These are phyloP conservation scores for Leptomonas pyrrhocoris DNA, from an alignment of 208 protist genomes.

Conservation along the genomic window DNA sequence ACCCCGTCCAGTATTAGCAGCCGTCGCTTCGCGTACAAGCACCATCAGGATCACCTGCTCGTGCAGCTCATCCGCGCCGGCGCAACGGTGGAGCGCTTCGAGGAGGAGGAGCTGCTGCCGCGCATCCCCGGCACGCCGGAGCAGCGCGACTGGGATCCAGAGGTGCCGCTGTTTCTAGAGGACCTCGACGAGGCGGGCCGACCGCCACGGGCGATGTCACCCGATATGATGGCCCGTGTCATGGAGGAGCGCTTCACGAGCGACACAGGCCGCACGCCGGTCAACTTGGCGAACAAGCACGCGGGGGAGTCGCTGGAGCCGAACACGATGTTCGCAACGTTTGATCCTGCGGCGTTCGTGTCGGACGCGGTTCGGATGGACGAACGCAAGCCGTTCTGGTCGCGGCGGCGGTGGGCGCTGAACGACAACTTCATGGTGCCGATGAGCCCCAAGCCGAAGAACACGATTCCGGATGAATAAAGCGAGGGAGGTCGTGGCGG, in stretches of 20 bases:
- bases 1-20: conserved; percentile 71
- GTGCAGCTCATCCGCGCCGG: conserved; percentile 87
- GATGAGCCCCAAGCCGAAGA: conserved; percentile 82
- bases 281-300: conserved; percentile 64
- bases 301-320: conserved; percentile 70
- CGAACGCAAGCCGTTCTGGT: conserved; percentile 70
- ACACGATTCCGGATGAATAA: conserved; percentile 89
- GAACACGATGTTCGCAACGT: conserved; percentile 86
- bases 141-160: conserved; percentile 89
- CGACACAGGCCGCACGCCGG: conserved; percentile 43
- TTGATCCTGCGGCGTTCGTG: conserved; percentile 83
- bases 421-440: conserved; percentile 88
- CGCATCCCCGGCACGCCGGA: conserved; percentile 77
- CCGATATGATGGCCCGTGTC: conserved; percentile 42
- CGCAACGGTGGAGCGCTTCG: conserved; percentile 76
- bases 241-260: conserved; percentile 61
- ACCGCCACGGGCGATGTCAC: conserved; percentile 34
- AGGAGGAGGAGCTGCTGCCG: conserved; percentile 65
- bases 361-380: conserved; percentile 45
- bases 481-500: too few species aligned
- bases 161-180: conserved; percentile 87
- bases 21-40: conserved; percentile 79
- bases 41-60: conserved; percentile 88
- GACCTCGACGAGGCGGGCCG: conserved; percentile 83
- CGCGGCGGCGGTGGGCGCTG: conserved; percentile 82